phyloP scores from a whole-genome alignment of 345 rosid genomes.

The Hibiscus tridactylites region DNA sequence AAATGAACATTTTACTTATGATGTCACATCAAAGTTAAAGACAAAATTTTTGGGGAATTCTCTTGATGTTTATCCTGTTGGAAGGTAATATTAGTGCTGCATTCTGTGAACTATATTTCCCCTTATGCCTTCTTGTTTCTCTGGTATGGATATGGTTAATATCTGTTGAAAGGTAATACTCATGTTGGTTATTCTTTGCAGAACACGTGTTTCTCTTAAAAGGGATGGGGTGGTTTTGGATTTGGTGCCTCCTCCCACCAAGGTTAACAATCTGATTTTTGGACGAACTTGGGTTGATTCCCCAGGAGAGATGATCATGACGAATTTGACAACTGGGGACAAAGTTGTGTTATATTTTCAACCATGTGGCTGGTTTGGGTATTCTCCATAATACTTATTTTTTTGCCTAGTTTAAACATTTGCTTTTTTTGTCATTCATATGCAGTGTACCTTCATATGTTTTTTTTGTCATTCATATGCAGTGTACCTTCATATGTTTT shows the following conservation, averaged over 20 bases:
- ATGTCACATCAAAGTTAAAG: conserved; percentile 80
- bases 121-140: neutral
- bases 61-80: conserved; percentile 64
- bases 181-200: conserved; percentile 17
- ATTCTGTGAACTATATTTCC: neutral
- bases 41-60: conserved; percentile 82
- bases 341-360: conserved; percentile 71
- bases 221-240: conserved; percentile 64
- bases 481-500: too few species aligned
- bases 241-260: conserved; percentile 73
- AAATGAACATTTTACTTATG: conserved; percentile 79
- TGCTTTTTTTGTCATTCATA: neutral
- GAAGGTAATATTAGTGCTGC: conserved; percentile 36
- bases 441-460: neutral
- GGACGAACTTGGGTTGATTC: conserved; percentile 85
- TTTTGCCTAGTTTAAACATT: neutral
- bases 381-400: conserved; percentile 8
- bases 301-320: conserved; percentile 77
- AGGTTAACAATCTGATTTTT: conserved; percentile 67
- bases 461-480: neutral
- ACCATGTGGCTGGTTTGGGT: conserved; percentile 91
- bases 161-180: conserved; percentile 49
- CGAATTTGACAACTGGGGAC: conserved; percentile 70
- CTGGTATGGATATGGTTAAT: conserved; percentile 5
- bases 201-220: conserved; percentile 62